phyloP scores from a whole-genome alignment of 306 rosid species.

The Macrotyloma uniflorum region DNA sequence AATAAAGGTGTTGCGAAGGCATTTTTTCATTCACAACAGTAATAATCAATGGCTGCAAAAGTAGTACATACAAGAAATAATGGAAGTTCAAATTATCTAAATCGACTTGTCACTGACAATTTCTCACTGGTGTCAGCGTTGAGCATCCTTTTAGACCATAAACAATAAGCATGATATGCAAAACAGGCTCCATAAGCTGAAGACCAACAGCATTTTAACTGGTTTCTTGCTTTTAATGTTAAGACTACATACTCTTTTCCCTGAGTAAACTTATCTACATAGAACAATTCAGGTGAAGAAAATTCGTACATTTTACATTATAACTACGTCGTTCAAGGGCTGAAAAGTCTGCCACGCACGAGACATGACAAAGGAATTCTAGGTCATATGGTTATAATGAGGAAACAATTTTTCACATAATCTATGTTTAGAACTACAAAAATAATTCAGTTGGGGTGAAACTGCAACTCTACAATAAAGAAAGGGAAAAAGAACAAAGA shows the following conservation, averaged over 20 bases:
- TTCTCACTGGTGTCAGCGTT: not conserved
- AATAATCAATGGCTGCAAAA: not conserved
- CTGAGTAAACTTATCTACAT: not conserved
- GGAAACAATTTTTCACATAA: not conserved
- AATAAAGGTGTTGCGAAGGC: not conserved
- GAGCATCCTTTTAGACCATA: not conserved
- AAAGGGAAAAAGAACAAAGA: not conserved
- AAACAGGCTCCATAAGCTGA: not conserved
- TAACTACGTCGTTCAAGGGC: not conserved
- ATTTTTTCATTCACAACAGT: constrained; percentile 16
- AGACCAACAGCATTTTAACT: not conserved
- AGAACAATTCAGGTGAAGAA: not conserved
- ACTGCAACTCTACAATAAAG: not conserved
- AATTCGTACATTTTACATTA: not conserved
- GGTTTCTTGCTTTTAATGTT: not conserved
- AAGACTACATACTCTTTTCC: not conserved
- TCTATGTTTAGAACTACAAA: not conserved
- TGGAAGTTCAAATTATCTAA: not conserved
- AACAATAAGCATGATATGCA: not conserved
- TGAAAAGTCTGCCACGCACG: not conserved
- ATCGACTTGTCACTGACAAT: not conserved
- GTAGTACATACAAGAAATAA: not conserved
- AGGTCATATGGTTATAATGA: not conserved
- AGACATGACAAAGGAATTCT: not conserved
- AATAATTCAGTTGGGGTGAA: not conserved